Evolutionary conservation across 768 basidiomycete species (phyloP), one percentile per base, ranked within the genome.

Genomic region (Tricholoma saponaceum): DNA sequence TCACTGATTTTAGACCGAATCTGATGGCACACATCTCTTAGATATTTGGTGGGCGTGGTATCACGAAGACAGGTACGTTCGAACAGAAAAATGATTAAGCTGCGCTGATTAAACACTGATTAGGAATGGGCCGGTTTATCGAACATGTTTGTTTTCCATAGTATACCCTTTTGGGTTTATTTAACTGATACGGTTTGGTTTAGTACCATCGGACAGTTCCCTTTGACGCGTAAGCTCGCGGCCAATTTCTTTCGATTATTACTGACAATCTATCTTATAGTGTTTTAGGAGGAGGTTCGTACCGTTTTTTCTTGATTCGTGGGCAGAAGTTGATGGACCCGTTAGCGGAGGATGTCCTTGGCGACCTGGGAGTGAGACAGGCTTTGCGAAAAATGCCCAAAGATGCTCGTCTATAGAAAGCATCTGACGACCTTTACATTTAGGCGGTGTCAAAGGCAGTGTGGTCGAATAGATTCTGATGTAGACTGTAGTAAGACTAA

Each of bases 41-140:
- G 77, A 82, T 93, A 60, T 93, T 92, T 61, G 91, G 92, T 62
- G 93, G 92, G 8, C 83, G 93, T 55, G 92, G 89, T 50, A 83
- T 95, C 58, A 93, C 93, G 25, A 79, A 81, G 68, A 83, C 83
- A 13, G 91, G 92, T 28, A 85, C 85, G 83, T 60, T 43, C 44
- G 14, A 43, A 18, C 8, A 28, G 4, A 2, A 28, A n/a, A 1
- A 3, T 9, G 26, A n/a, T 46, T 37, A 8, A 49, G 5, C 16
- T n/a, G 16, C n/a, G 9, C 47, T 49, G 14, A 49, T 49, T 22
- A 7, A 28, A 7, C 25, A n/a, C 26, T n/a, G 16, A 18, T 43
- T 20, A 54, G 53, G 53, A 54, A 54, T 54, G 53, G 53, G 53
- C 14, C 39, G 53, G 28, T 54, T 54, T 16, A 54, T 54, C 14